Conservation (phyloP, 2,329 filamentous ascomycete genomes). For the Botrytis squamosa region DNA sequence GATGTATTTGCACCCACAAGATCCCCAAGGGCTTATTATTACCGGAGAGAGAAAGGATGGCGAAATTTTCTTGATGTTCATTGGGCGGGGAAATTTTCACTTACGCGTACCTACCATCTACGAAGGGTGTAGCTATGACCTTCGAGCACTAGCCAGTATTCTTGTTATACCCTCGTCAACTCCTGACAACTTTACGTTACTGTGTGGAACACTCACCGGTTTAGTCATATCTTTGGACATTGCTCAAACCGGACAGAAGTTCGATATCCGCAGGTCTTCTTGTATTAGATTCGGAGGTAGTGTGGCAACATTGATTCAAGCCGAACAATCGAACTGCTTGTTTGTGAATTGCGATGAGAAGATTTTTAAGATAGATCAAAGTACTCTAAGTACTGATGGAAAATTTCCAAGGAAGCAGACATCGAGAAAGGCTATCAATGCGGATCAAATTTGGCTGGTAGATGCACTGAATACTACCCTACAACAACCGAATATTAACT, state of each 20-base stretch:
- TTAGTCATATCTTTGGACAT: constrained; percentile 32
- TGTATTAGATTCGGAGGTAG: constrained; percentile 34
- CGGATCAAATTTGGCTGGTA: constrained; percentile 50
- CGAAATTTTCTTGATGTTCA: background rate
- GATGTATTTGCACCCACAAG: background rate
- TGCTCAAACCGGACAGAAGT: constrained; percentile 9
- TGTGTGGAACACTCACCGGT: constrained; percentile 38
- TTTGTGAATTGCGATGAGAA: constrained; percentile 52
- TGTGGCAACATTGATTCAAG: constrained; percentile 30
- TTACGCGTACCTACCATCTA: background rate
- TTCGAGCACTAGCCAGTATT: constrained; percentile 35
- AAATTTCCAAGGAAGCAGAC: background rate
- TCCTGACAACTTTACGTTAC: constrained; percentile 25
- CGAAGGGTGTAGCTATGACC: background rate
- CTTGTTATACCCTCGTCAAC: constrained; percentile 18
- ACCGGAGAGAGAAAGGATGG: background rate
- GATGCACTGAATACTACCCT: constrained; percentile 50
- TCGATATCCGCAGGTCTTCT: constrained; percentile 23
- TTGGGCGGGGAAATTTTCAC: background rate
- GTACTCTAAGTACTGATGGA: background rate
- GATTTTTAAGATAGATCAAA: constrained; percentile 38
- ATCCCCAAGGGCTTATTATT: background rate
- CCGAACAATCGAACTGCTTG: constrained; percentile 35
- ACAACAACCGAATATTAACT: constrained; percentile 49
- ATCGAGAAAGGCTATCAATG: constrained; percentile 1